These are phyloP conservation scores for Penicillium occitanis DNA, from an alignment of 2,329 filamentous ascomycete genomes.

Conservation along the genomic window DNA sequence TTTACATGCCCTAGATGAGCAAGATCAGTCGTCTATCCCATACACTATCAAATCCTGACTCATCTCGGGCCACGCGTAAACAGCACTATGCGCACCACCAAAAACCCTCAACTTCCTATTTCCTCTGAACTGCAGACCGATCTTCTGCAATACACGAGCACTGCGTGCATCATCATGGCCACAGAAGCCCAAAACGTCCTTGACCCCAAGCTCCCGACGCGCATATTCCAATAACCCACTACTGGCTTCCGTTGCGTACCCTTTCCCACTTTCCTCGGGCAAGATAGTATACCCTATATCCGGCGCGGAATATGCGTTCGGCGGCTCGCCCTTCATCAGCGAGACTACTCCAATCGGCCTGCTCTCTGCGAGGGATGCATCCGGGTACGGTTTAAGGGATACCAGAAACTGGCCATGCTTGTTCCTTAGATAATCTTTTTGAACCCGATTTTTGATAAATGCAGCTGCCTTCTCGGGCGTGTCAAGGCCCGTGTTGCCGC, in stretches of 20 bases:
- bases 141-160: constrained; percentile 27
- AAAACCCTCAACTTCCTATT: constrained; percentile 23
- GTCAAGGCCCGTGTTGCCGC: constrained; percentile 15
- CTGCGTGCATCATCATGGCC: constrained; percentile 24
- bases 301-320: constrained; percentile 23
- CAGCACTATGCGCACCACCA: constrained; percentile 23
- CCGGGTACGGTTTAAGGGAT: constrained; percentile 6
- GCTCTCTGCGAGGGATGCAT: constrained; percentile 10
- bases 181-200: constrained; percentile 28
- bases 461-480: constrained; percentile 16
- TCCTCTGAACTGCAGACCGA: constrained; percentile 28
- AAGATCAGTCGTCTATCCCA: constrained; percentile 13
- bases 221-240: constrained; percentile 26
- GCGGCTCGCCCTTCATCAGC: constrained; percentile 24
- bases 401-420: constrained; percentile 19
- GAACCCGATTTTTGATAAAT: constrained; percentile 16
- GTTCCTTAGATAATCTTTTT: constrained; percentile 15
- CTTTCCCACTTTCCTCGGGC: constrained; percentile 28
- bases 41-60: constrained; percentile 25
- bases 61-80: constrained; percentile 25
- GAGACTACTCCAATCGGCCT: constrained; percentile 25
- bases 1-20: background rate
- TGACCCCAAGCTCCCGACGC: constrained; percentile 21
- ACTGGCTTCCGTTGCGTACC: constrained; percentile 30
- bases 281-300: constrained; percentile 30